Conservation (phyloP, 164 flowering plant genomes). For the Chimonanthus salicifolius region DNA sequence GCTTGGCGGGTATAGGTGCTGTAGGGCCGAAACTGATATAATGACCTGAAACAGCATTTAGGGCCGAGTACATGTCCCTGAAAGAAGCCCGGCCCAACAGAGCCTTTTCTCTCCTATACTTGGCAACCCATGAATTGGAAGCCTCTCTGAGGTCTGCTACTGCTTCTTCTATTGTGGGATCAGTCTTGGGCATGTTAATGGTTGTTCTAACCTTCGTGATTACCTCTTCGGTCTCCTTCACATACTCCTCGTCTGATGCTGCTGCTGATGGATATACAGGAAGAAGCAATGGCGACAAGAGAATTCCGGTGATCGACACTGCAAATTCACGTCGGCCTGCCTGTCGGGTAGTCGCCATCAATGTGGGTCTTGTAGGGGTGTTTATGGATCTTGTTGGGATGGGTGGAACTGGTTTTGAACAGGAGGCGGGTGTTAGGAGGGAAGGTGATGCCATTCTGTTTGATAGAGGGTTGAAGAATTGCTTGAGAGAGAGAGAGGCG, state of each 20-base stretch:
- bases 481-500: background rate
- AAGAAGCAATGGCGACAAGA: slow-evolving; percentile 12
- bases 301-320: slow-evolving; percentile 7
- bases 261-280: slow-evolving; percentile 40
- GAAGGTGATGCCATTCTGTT: slow-evolving; percentile 58
- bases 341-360: slow-evolving; percentile 6
- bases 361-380: background rate
- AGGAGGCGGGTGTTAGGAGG: slow-evolving; percentile 51
- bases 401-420: slow-evolving; percentile 29
- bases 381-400: slow-evolving; percentile 27
- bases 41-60: slow-evolving; percentile 93
- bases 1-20: slow-evolving; percentile 85
- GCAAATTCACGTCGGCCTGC: slow-evolving; percentile 35
- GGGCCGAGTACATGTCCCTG: slow-evolving; percentile 87
- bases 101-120: slow-evolving; percentile 83
- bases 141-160: slow-evolving; percentile 73
- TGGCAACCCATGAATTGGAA: slow-evolving; percentile 95
- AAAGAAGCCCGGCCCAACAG: slow-evolving; percentile 72
- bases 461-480: background rate
- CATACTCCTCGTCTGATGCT: slow-evolving; percentile 68
- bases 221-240: slow-evolving; percentile 69
- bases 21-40: slow-evolving; percentile 95
- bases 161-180: slow-evolving; percentile 62
- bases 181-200: slow-evolving; percentile 55
- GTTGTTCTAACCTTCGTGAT: slow-evolving; percentile 70